A percentile compares a stretch with the other conserved stretches of the same genome.
These are phyloP conservation scores for Jimgerdemannia flammicorona DNA, from an alignment of 192 early-diverging fungal species.

Conservation along the genomic window DNA sequence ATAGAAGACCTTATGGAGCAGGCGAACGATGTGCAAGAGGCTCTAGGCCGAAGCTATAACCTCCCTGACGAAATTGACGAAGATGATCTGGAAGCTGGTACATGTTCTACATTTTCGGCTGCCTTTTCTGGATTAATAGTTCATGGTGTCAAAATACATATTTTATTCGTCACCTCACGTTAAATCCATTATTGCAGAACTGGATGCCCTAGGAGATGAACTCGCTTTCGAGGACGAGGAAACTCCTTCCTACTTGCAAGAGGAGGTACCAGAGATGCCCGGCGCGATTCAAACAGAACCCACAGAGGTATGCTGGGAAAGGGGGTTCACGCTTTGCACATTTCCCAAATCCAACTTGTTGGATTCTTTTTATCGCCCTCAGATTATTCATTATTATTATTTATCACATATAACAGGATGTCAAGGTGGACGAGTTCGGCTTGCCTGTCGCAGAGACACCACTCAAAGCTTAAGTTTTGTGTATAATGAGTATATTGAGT, in stretches of 20 bases:
- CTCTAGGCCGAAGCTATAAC: constrained; percentile 86
- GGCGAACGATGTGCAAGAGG: constrained; percentile 97
- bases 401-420: background rate
- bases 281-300: constrained; percentile 42
- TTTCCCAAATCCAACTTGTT: background rate
- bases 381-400: background rate
- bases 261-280: constrained; percentile 50
- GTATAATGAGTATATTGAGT: background rate
- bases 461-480: background rate
- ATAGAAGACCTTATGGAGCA: constrained; percentile 97
- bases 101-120: background rate
- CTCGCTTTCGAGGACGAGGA: constrained; percentile 75
- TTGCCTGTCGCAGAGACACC: background rate
- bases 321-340: background rate
- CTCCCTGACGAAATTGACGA: constrained; percentile 96
- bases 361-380: background rate
- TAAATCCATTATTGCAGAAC: constrained; percentile 47
- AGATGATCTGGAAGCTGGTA: constrained; percentile 92
- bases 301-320: constrained; percentile 33
- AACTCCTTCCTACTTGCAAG: constrained; percentile 82
- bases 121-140: background rate
- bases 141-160: no score
- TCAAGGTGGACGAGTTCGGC: background rate
- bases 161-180: background rate
- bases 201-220: constrained; percentile 96